phyloP scores from a whole-genome alignment of 495 filamentous ascomycete genomes.

The Cetradonia linearis region DNA sequence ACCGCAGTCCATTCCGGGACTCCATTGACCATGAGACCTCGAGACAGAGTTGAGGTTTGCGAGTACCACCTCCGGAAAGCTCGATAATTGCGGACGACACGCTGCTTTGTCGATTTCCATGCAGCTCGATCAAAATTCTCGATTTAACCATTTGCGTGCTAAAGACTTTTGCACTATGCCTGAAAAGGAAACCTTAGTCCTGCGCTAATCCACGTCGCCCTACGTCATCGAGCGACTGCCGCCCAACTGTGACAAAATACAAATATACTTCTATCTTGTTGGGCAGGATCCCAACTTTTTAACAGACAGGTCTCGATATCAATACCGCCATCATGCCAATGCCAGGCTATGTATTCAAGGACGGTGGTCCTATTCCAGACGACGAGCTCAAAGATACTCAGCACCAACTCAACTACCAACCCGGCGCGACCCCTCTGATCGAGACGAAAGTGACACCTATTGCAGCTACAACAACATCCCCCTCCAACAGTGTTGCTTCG shows the following conservation, averaged over 20 bases:
- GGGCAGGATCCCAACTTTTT: not conserved
- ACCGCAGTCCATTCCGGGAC: too few relatives aligned
- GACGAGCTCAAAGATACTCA: slow-evolving; percentile 23
- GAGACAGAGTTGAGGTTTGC: too few relatives aligned
- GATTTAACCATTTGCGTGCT: not conserved
- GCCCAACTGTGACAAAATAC: not conserved
- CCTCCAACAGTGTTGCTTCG: slow-evolving; percentile 13
- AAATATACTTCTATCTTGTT: not conserved
- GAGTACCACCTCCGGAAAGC: too few relatives aligned
- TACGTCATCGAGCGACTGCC: not conserved
- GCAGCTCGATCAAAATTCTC: not conserved
- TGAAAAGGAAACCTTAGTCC: not conserved
- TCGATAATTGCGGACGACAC: too few relatives aligned
- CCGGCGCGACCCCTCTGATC: slow-evolving; percentile 9
- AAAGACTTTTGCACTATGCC: not conserved
- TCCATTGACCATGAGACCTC: too few relatives aligned
- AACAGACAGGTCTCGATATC: not conserved
- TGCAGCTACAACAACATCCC: slow-evolving; percentile 15
- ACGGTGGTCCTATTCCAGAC: slow-evolving; percentile 26
- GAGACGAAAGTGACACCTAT: slow-evolving; percentile 4
- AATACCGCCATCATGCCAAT: slow-evolving; percentile 22
- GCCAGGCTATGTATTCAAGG: slow-evolving; percentile 26
- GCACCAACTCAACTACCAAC: slow-evolving; percentile 7
- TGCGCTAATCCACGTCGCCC: not conserved
- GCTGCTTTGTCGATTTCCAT: too few relatives aligned